Conservation (phyloP, 805 yeast genomes). For the Spathaspora hagerdaliae region DNA sequence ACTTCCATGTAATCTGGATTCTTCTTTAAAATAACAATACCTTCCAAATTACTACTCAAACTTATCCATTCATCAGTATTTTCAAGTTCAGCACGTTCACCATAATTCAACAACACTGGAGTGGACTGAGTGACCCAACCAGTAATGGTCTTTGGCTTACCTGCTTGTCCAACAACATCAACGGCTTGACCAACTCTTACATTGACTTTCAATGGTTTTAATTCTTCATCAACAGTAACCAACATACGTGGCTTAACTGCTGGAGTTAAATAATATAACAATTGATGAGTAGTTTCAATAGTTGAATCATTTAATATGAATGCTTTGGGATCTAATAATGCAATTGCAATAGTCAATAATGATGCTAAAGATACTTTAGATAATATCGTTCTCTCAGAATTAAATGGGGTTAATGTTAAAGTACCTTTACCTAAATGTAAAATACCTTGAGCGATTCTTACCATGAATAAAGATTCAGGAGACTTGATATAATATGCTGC, state of each 20-base stretch:
- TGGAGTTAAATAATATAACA: conserved; percentile 81
- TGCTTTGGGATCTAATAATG: conserved; percentile 79
- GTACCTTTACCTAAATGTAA: conserved; percentile 97
- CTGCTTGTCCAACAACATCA: conserved; percentile 98
- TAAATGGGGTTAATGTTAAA: conserved; percentile 81
- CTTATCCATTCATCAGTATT: conserved; percentile 83
- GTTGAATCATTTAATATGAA: conserved; percentile 67
- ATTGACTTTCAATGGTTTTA: conserved; percentile 89
- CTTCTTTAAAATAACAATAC: conserved; percentile 87
- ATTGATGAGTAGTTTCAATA: conserved; percentile 55
- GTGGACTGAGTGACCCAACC: conserved; percentile 99
- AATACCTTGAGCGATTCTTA: conserved; percentile 92
- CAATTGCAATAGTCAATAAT: conserved; percentile 75
- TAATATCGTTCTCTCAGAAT: conserved; percentile 79
- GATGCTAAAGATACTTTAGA: conserved; percentile 90
- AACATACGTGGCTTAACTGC: conserved; percentile 92
- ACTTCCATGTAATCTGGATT: conserved; percentile 79
- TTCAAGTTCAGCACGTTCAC: conserved; percentile 96
- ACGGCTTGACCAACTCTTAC: conserved; percentile 99
- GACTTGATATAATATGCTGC: conserved; percentile 91
- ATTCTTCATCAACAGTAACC: conserved; percentile 85
- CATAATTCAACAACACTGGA: conserved; percentile 88
- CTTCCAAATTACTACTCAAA: conserved; percentile 79
- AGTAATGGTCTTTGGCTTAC: conserved; percentile 96
- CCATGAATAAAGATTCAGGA: conserved; percentile 85